Conservation (phyloP, 257 asterid species). For the Eucommia ulmoides region DNA sequence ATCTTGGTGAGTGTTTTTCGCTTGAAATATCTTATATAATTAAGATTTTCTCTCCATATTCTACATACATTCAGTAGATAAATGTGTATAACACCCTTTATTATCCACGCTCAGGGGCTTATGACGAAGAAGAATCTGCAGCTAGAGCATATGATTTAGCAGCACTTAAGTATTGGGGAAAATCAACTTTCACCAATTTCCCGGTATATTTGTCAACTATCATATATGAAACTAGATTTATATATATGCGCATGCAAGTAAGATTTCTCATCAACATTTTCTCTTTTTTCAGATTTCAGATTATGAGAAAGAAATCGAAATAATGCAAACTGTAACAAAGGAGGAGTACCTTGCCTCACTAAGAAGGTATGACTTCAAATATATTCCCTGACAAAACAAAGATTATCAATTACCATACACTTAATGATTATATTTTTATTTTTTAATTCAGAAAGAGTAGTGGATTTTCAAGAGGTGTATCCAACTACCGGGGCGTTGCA, state of each 20-base stretch:
- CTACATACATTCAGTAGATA: background rate
- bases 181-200: constrained; percentile 3
- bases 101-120: background rate
- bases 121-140: constrained; percentile 2
- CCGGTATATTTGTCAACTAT: background rate
- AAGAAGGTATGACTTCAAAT: constrained; percentile 24
- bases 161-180: constrained; percentile 1
- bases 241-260: background rate
- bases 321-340: constrained; percentile 29
- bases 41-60: background rate
- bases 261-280: background rate
- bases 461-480: constrained; percentile 15
- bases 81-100: background rate
- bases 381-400: no score
- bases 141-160: constrained; percentile 1
- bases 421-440: no score
- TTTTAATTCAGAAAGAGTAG: constrained; percentile 19
- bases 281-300: constrained; percentile 27
- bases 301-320: constrained; percentile 30
- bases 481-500: constrained; percentile 17
- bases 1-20: constrained; percentile 2
- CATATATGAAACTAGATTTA: background rate
- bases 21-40: background rate
- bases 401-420: no score
- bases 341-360: constrained; percentile 36